Conservation (phyloP, 1,284 basidiomycete species). For the Psilocybe mexicana region DNA sequence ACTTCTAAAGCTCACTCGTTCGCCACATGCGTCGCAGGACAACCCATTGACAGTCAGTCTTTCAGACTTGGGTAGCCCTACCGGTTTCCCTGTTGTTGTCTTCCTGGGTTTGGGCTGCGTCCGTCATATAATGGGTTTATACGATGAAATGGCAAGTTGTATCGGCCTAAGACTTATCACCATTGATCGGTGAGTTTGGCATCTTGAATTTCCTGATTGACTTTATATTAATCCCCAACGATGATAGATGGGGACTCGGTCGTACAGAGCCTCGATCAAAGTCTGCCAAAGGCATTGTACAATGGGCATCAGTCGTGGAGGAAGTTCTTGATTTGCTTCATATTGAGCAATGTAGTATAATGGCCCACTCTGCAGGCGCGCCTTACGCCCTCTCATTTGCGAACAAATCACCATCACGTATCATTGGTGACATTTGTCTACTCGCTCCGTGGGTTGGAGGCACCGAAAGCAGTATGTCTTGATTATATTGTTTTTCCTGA, state of each 20-base stretch:
- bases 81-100: conserved; percentile 84
- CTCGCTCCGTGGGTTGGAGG: conserved; percentile 97
- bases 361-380: conserved; percentile 97
- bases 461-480: conserved; percentile 75
- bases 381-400: conserved; percentile 93
- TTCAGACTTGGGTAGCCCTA: conserved; percentile 84
- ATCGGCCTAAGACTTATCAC: conserved; percentile 89
- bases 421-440: conserved; percentile 85
- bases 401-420: conserved; percentile 69
- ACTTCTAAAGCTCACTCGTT: conserved; percentile 74
- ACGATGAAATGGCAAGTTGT: conserved; percentile 93
- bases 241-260: conserved; percentile 86
- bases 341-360: conserved; percentile 81
- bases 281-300: conserved; percentile 77
- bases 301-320: conserved; percentile 90
- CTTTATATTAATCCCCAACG: background rate
- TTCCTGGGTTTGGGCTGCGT: conserved; percentile 95
- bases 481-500: background rate
- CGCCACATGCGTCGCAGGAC: conserved; percentile 74
- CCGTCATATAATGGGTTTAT: conserved; percentile 90
- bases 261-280: conserved; percentile 75
- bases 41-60: conserved; percentile 84
- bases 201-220: conserved; percentile 1
- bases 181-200: conserved; percentile 76
- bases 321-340: conserved; percentile 84